Conservation (phyloP, 768 basidiomycete species). For the Albatrellus ellisii region DNA sequence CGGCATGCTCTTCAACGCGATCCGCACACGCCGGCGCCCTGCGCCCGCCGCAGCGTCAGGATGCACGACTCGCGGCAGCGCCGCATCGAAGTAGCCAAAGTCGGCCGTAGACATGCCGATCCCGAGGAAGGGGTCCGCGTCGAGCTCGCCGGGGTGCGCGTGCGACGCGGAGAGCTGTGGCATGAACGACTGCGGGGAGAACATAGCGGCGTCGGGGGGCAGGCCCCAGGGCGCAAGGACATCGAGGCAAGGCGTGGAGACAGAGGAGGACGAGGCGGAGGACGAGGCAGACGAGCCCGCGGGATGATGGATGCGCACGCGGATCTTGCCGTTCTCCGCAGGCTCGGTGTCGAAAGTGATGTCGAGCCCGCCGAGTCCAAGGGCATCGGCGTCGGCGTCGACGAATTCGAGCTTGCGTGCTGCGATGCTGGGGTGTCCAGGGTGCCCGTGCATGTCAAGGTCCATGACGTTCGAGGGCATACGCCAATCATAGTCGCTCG, state of each 20-base stretch:
- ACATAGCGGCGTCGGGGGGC: not conserved
- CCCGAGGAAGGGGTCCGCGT: conserved; percentile 46
- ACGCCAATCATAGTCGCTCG: conserved; percentile 21
- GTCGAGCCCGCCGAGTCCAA: conserved; percentile 44
- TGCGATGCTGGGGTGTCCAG: conserved; percentile 21
- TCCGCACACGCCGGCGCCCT: conserved; percentile 44
- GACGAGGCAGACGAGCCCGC: conserved; percentile 11
- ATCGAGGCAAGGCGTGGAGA: conserved; percentile 19
- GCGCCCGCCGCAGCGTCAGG: conserved; percentile 24
- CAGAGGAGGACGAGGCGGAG: conserved; percentile 27
- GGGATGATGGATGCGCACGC: conserved; percentile 54
- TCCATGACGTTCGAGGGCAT: conserved; percentile 29
- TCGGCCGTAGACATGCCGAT: conserved; percentile 26
- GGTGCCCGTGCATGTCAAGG: conserved; percentile 29
- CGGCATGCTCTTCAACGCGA: conserved; percentile 54
- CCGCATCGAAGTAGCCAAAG: conserved; percentile 25
- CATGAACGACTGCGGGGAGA: not conserved
- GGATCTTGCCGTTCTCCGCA: conserved; percentile 56
- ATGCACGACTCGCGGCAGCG: conserved; percentile 21
- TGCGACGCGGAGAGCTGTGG: not conserved
- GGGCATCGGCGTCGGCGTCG: conserved; percentile 33
- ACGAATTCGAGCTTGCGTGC: conserved; percentile 43
- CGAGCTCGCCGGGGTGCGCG: conserved; percentile 11
- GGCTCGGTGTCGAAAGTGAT: conserved; percentile 62
- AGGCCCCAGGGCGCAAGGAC: conserved; percentile 4